Base-by-base conservation (phyloP, 208 protist species). In the Polymyxa betae region DNA sequence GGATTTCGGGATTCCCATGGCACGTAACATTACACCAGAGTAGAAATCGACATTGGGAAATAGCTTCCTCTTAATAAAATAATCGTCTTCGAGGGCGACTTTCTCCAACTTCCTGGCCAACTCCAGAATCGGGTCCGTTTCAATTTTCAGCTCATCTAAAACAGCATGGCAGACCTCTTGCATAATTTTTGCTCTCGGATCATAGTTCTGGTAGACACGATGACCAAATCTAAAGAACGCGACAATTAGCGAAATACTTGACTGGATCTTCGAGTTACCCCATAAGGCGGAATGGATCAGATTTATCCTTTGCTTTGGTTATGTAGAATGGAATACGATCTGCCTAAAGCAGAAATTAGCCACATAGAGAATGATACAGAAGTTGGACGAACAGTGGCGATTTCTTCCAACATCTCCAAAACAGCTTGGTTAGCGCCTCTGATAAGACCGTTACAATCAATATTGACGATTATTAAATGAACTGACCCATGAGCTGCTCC, bases 21-120 rank as follows among this genome's bases (percentile, higher is more conserved):
- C 94, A 72, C 93, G 93, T 45, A 94, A 94, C 29, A 95, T 94
- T 29, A 96, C 66, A 46, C 94, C 94, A 45, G 87, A 92, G 89
- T 95, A 94, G 54, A 93, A 94, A 90, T 96, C 95, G 45, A 96
- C 95, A 44, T 96, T 96, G 0, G 95, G 95, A 64, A 95, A 96
- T 0, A 96, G 88, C 52, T 94, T 92, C 44, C 95, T 66, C 29
- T 92, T 88, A 16, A 94, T 91, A 89, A 96, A 96, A 91, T 96
- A 96, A 10, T 92, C 90, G 45, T 96, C 95, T 0, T 72, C 89
- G 0, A 96, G 88, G 0, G 95, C 95, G 38, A 90, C 40, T 44
- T 91, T 68, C 90, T 96, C 95, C 0, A 96, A 91, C 52, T 94
- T 93, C 0, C 77, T 77, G 0, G 95, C 95, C 10, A 96, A 88